phyloP scores from a whole-genome alignment of 768 basidiomycete genomes.

The Royoungia palumana region DNA sequence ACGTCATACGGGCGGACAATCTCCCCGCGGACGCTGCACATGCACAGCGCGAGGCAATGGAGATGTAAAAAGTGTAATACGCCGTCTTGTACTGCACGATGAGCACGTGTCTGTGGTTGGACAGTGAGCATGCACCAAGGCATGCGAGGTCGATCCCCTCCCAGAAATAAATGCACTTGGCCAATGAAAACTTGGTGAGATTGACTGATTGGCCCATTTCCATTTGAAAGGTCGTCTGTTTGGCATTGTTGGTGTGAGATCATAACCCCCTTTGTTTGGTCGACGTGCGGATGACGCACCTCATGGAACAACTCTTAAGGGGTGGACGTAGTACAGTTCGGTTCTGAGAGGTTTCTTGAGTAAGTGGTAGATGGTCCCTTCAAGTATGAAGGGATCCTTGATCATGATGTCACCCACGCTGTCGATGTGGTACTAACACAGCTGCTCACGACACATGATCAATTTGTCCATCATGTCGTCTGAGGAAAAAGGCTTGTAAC shows the following conservation, averaged over 20 bases:
- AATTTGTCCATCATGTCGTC: conserved; percentile 98
- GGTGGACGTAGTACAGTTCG: conserved; percentile 80
- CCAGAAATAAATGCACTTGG: conserved; percentile 55
- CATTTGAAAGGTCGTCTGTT: conserved; percentile 73
- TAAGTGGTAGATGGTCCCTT: conserved; percentile 87
- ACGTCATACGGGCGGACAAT: conserved; percentile 61
- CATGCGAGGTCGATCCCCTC: neutral
- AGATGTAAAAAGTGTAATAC: conserved; percentile 97
- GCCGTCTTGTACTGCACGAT: conserved; percentile 98
- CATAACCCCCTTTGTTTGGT: too few species aligned
- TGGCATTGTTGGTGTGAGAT: too few species aligned
- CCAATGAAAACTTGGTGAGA: conserved; percentile 80
- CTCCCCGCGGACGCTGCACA: conserved; percentile 53
- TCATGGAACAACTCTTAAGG: conserved; percentile 93
- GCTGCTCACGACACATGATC: conserved; percentile 89
- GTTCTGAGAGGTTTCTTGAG: conserved; percentile 82
- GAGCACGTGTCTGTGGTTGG: conserved; percentile 65
- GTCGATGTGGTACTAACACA: conserved; percentile 85
- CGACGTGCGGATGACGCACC: conserved; percentile 32
- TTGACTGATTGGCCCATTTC: conserved; percentile 97
- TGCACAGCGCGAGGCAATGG: conserved; percentile 92
- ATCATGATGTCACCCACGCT: conserved; percentile 76
- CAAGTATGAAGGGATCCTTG: conserved; percentile 97
- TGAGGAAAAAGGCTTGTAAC: conserved; percentile 96
- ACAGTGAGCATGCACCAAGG: neutral